These are phyloP conservation scores for Boletellus ananas DNA, from an alignment of 768 basidiomycete genomes.

Conservation along the genomic window DNA sequence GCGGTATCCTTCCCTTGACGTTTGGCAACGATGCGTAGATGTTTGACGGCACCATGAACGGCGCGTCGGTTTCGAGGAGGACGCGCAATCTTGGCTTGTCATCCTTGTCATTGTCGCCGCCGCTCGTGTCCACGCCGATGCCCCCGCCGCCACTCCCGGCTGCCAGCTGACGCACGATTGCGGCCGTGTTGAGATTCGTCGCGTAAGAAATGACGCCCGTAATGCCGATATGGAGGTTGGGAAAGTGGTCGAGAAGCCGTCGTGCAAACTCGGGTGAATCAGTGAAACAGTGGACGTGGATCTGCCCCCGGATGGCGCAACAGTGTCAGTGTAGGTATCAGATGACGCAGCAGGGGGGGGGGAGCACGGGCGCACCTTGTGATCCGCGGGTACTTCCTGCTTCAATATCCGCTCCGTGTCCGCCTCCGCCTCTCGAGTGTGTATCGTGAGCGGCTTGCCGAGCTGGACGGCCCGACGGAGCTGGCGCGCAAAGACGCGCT, in stretches of 20 bases:
- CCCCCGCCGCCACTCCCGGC: background rate
- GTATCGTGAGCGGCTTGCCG: slow-evolving; percentile 78
- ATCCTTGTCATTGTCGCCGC: too few relatives aligned
- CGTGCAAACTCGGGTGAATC: slow-evolving; percentile 73
- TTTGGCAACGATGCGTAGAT: slow-evolving; percentile 54
- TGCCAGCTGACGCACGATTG: slow-evolving; percentile 55
- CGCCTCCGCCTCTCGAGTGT: slow-evolving; percentile 81
- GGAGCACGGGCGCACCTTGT: slow-evolving; percentile 54
- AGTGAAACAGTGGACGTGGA: slow-evolving; percentile 88
- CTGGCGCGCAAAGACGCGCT: slow-evolving; percentile 62
- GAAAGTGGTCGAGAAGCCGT: slow-evolving; percentile 69
- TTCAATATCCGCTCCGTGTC: slow-evolving; percentile 79
- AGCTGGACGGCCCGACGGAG: slow-evolving; percentile 63
- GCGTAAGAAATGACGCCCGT: slow-evolving; percentile 85
- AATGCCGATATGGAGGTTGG: slow-evolving; percentile 79
- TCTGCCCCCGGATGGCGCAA: slow-evolving; percentile 34
- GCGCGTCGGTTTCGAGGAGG: slow-evolving; percentile 82
- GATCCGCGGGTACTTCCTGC: slow-evolving; percentile 66
- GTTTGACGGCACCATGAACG: slow-evolving; percentile 81
- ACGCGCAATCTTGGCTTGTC: slow-evolving; percentile 37
- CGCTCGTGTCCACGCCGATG: too few relatives aligned
- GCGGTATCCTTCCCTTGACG: slow-evolving; percentile 57
- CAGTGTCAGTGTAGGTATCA: background rate
- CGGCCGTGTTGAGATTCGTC: slow-evolving; percentile 67
- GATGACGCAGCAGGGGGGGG: too few relatives aligned